Percentiles rank a stretch among this genome's conserved stretches.
Conservation (phyloP, 805 yeast genomes). For the Suhomyces faveliae region DNA sequence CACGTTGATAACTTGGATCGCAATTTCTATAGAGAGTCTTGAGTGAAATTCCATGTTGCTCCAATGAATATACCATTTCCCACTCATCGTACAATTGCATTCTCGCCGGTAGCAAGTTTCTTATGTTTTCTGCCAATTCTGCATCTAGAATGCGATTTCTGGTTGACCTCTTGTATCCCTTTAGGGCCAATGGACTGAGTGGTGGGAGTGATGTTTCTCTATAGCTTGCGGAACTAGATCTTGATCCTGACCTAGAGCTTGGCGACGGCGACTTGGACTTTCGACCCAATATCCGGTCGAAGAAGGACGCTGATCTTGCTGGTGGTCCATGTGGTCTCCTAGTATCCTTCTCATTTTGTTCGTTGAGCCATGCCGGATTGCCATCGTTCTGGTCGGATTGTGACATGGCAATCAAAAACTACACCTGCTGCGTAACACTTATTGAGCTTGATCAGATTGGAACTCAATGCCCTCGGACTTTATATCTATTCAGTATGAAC, state of each 20-base stretch:
- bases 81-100: conserved; percentile 76
- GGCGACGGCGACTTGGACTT: conserved; percentile 5
- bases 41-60: conserved; percentile 88
- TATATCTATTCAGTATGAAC: not conserved
- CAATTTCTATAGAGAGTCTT: conserved; percentile 67
- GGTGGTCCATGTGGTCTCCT: not conserved
- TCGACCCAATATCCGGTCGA: conserved; percentile 11
- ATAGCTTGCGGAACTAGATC: not conserved
- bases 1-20: conserved; percentile 42
- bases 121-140: conserved; percentile 71
- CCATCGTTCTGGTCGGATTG: not conserved
- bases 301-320: conserved; percentile 7
- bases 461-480: too few species aligned
- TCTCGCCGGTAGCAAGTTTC: conserved; percentile 73
- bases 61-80: conserved; percentile 78
- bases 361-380: not conserved
- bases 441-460: not conserved
- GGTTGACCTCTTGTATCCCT: conserved; percentile 62
- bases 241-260: not conserved
- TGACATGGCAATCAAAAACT: not conserved
- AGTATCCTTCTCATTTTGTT: not conserved
- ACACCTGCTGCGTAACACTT: not conserved
- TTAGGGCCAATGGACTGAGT: conserved; percentile 53
- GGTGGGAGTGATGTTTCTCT: conserved; percentile 34
- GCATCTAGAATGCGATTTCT: conserved; percentile 54